Evolutionary conservation across 164 flowering plant genomes (phyloP).

Genomic region (Umbilicus rupestris): DNA sequence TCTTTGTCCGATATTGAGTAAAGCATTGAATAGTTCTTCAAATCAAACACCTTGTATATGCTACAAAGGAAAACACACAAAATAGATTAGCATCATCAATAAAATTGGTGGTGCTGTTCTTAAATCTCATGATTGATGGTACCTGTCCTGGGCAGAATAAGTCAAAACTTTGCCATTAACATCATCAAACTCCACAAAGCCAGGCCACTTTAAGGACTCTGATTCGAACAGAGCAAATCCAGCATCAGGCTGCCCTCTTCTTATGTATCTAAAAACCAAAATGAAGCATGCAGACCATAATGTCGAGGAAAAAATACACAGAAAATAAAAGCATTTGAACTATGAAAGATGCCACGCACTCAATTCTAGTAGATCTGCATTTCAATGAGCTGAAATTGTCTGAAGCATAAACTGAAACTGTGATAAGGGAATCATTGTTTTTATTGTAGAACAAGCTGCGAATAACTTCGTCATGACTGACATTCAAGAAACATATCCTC

Average conservation of each 20-base stretch:
- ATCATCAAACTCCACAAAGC: constrained; percentile 99
- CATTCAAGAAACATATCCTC: constrained; percentile 91
- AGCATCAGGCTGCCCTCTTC: constrained; percentile 79
- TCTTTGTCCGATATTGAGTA: constrained; percentile 87
- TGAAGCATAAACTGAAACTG: constrained; percentile 98
- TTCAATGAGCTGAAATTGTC: constrained; percentile 96
- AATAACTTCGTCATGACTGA: constrained; percentile 89
- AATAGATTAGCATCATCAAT: constrained; percentile 7
- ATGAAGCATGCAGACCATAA: neutral
- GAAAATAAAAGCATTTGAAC: neutral
- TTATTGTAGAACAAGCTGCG: constrained; percentile 94
- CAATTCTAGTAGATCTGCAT: constrained; percentile 95
- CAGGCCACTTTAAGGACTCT: constrained; percentile 95
- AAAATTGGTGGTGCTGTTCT: neutral
- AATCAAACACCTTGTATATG: constrained; percentile 87
- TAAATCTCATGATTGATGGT: neutral
- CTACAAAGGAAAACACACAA: constrained; percentile 20
- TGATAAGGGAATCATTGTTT: constrained; percentile 94
- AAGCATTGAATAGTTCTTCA: constrained; percentile 85
- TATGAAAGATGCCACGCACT: constrained; percentile 33
- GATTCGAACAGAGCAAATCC: constrained; percentile 93
- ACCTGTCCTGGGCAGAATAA: constrained; percentile 90
- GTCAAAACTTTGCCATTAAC: constrained; percentile 96
- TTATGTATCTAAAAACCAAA: constrained; percentile 46
- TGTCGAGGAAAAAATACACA: neutral